Conservation (phyloP, 2,329 filamentous ascomycete species). For the Fusarium euwallaceae region DNA sequence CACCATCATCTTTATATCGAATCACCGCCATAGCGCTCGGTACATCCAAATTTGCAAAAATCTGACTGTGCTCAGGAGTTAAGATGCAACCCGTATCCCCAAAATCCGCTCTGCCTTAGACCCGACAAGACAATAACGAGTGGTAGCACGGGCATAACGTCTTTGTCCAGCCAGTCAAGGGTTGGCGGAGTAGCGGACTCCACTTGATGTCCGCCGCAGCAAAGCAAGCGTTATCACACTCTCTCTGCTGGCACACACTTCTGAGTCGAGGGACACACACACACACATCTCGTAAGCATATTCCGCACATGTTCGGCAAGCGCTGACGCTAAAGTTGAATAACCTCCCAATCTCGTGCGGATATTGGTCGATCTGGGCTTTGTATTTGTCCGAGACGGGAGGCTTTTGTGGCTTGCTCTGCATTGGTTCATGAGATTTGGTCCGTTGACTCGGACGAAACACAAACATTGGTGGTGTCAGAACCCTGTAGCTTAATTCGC, state of each 20-base stretch:
- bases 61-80: conserved; percentile 35
- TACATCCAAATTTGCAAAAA: not conserved
- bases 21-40: conserved; percentile 2
- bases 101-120: conserved; percentile 38
- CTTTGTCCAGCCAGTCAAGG: conserved; percentile 13
- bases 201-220: conserved; percentile 42
- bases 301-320: conserved; percentile 38
- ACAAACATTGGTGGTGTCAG: not conserved
- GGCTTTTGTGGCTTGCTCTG: conserved; percentile 10
- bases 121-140: conserved; percentile 14
- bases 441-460: conserved; percentile 36
- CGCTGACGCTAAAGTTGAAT: conserved; percentile 28
- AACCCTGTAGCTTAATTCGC: conserved; percentile 8
- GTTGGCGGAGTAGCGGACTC: conserved; percentile 40
- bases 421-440: conserved; percentile 14
- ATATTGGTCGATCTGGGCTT: conserved; percentile 27
- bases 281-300: conserved; percentile 42
- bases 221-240: conserved; percentile 6
- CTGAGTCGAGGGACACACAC: not conserved
- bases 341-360: conserved; percentile 30
- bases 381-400: conserved; percentile 16
- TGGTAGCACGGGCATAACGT: conserved; percentile 40
- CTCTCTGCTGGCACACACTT: not conserved
- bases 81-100: conserved; percentile 25
- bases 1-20: conserved; percentile 39